These are phyloP conservation scores for Plasmodium malariae DNA, from an alignment of 169 alveolate species.

Conservation along the genomic window DNA sequence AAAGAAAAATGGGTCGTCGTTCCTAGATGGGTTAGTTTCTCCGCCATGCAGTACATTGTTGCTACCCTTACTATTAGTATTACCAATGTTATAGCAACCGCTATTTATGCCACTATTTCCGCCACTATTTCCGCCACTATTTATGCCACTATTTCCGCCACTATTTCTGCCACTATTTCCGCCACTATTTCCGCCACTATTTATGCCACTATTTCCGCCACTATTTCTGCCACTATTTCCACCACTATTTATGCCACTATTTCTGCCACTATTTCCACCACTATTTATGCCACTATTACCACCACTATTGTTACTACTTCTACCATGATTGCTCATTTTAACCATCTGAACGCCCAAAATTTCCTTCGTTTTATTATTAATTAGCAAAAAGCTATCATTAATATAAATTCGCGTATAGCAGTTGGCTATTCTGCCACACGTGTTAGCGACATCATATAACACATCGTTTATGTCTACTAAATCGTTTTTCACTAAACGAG, in stretches of 20 bases:
- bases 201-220: not conserved
- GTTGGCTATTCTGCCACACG: conserved; percentile 7
- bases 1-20: not conserved
- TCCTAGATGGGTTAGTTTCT: not conserved
- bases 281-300: not conserved
- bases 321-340: not conserved
- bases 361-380: conserved; percentile 72
- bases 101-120: not conserved
- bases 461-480: conserved; percentile 65
- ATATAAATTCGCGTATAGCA: conserved; percentile 56
- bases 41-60: not conserved
- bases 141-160: not conserved
- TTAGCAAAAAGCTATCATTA: conserved; percentile 37
- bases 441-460: conserved; percentile 38
- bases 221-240: not conserved
- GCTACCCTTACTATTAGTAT: not conserved
- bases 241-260: not conserved
- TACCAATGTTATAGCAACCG: not conserved
- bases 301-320: not conserved
- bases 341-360: conserved; percentile 60
- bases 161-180: not conserved
- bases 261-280: not conserved
- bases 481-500: conserved; percentile 29
- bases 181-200: not conserved
- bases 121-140: not conserved